Base-by-base conservation (phyloP, 1,139 yeast species). In the Hansenula sp. region DNA sequence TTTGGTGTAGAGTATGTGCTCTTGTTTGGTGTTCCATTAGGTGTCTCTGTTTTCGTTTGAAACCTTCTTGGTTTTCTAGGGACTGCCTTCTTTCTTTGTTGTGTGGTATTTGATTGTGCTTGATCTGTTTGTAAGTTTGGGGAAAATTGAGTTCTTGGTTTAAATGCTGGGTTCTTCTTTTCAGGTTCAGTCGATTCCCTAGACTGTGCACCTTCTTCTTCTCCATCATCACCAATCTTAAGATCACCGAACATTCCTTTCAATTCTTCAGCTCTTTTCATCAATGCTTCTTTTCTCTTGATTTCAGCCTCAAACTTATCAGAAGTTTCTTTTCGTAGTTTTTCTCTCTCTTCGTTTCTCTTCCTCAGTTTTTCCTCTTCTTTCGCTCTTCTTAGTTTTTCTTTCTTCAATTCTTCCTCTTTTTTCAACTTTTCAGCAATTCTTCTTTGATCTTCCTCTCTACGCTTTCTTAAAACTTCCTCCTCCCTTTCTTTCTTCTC, bases 311-410 rank as follows among this genome's bases (percentile, higher is more conserved):
- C 29, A 31, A 4, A 16, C n/a, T 13, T 15, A 3, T 18, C 24
- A 35, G 15, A 11, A 4, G n/a, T 18, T 16, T 32, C 24, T 38
- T 40, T n/a, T 17, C 30, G 3, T 28, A 11, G 32, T 34, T 19
- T 25, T 34, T 27, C 30, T 25, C 19, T 57, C 28, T 51, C 54
- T 7, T 33, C 54, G 36, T 30, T 13, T 36, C 25, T 41, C 41
- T 13, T 35, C 47, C 25, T 48, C 48, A 27, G 35, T 28, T 30
- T 32, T 28, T 25, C 34, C 17, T 35, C 38, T 16, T 41, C 31
- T 21, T 15, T 19, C 19, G 41, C 38, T 41, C 38, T 35, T 35
- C 39, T 41, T 36, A 40, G 43, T 43, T 11, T 37, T 29, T 37
- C 41, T 28, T 18, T 34, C 16, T 31, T 36, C 17, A 21, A 21